Base-by-base conservation (phyloP, 2,329 filamentous ascomycete species). In the Phaeosphaeria sp. region DNA sequence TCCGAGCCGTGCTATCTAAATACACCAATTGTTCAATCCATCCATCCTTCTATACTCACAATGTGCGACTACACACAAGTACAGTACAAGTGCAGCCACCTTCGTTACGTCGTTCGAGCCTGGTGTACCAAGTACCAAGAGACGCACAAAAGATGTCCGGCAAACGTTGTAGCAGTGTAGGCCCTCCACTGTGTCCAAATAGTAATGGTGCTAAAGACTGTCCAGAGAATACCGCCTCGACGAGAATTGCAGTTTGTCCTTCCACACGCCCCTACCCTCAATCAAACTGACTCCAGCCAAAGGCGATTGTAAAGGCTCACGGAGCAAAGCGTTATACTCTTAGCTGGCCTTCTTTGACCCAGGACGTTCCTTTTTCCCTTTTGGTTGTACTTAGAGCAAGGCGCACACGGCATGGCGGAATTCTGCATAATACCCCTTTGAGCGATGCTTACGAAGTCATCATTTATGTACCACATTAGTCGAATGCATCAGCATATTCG, bases 41-140 rank as follows among this genome's bases (percentile, higher is more conserved):
- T 21, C 13, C 43, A 22, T 22, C 10, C 6, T 18, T 46, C 10
- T 11, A 25, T 9, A 23, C n/a, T 10, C 42, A 60, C 36, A 42
- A 87, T 87, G 84, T 87, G 84, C 71, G 84, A 86, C 70, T 86
- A 86, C 64, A 86, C 81, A 21, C 82, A 86, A 72, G 84, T 87
- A 54, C 82, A 85, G 59, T 87, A 84, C 69, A 78, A 79, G 42
- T 87, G 84, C 73, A 79, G 79, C 50, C 84, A 87, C 72, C 74
- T 83, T 56, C 80, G 84, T 33, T 86, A 82, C 64, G 83, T 82
- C 9, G 84, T 86, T 46, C 79, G 82, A 62, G 82, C 82, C 18
- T 86, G 84, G 84, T 86, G 84, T 77, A 76, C 78, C 55, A 81
- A 78, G 67, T 82, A 83, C 56, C 80, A 82, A 72, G 80, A 82